Evolutionary conservation across 2,329 filamentous ascomycete species (phyloP).

Genomic region (Calonectria fujianensis): DNA sequence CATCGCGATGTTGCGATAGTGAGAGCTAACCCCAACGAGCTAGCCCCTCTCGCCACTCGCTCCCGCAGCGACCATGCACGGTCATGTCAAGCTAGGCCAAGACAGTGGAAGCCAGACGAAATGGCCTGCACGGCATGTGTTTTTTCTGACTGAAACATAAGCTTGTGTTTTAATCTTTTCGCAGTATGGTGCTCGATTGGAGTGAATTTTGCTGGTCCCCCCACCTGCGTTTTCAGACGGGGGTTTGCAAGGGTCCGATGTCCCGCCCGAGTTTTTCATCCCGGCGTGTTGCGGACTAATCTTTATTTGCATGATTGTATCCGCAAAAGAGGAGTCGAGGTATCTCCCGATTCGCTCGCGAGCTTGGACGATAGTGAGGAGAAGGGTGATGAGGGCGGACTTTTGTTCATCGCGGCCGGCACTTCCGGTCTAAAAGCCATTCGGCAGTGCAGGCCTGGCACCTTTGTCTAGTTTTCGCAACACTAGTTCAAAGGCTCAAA

Average conservation of each 20-base stretch:
- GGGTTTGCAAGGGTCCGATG: neutral
- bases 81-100: neutral
- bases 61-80: constrained; percentile 2
- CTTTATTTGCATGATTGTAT: neutral
- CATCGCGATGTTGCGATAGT: constrained; percentile 1
- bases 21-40: neutral
- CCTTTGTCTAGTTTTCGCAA: neutral
- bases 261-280: neutral
- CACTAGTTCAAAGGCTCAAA: neutral
- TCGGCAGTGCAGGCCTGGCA: neutral
- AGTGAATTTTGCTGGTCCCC: neutral
- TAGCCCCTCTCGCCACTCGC: neutral
- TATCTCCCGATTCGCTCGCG: neutral
- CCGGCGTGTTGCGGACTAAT: neutral
- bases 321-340: neutral
- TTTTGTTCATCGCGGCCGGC: neutral
- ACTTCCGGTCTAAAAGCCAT: neutral
- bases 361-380: neutral
- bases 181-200: neutral
- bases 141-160: neutral
- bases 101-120: neutral
- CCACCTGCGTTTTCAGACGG: neutral
- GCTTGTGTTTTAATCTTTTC: neutral
- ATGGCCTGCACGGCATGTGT: neutral
- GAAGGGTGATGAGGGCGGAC: neutral